Percentiles rank a stretch among this genome's conserved stretches.
These are phyloP conservation scores for Pholiota adiposa DNA, from an alignment of 1,284 basidiomycete genomes.

Conservation along the genomic window DNA sequence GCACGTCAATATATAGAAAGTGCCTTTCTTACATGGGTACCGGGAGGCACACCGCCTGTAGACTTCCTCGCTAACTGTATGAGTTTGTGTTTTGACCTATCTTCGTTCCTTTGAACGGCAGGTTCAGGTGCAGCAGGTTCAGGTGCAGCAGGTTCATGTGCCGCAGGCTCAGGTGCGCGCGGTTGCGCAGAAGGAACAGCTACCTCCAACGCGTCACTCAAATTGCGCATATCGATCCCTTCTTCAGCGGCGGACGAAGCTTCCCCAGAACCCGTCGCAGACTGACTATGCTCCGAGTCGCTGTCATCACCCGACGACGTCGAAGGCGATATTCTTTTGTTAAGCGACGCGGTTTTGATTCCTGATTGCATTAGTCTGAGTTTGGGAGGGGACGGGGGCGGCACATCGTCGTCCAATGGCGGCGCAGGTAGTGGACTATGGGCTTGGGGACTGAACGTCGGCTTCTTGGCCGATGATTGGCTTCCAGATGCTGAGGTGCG, in stretches of 20 bases:
- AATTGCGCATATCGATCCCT: constrained; percentile 15
- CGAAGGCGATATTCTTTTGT: not conserved
- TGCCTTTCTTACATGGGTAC: not conserved
- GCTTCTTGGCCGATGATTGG: not conserved
- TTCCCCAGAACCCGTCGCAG: not conserved
- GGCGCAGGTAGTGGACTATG: not conserved
- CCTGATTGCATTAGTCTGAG: not conserved
- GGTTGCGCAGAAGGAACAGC: not conserved
- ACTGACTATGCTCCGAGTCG: not conserved
- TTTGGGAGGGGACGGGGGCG: not conserved
- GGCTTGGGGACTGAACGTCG: constrained; percentile 1
- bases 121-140: no score
- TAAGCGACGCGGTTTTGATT: not conserved
- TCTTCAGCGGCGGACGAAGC: not conserved
- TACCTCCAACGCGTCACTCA: constrained; percentile 15
- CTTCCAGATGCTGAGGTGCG: not conserved
- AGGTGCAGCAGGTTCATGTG: not conserved
- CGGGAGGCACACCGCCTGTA: not conserved
- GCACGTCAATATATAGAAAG: not conserved
- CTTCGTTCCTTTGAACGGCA: no score
- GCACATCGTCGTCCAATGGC: not conserved
- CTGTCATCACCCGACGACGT: not conserved
- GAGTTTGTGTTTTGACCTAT: no score
- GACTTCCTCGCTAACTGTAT: not conserved
- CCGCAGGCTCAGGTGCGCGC: not conserved